phyloP scores from a whole-genome alignment of 345 rosid species.

The Populus ilicifolia region DNA sequence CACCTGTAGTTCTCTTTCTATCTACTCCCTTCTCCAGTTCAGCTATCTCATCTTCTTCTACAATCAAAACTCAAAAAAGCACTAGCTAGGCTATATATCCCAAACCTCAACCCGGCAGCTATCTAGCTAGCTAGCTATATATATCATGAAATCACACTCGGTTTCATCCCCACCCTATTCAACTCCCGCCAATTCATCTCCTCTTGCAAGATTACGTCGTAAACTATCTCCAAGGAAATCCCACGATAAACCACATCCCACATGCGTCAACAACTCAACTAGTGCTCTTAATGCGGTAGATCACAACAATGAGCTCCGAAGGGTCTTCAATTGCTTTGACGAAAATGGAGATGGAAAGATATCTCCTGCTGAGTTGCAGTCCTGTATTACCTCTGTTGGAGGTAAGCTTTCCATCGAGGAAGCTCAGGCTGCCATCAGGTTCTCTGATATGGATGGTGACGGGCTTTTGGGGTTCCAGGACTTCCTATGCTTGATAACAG shows the following conservation, averaged over 20 bases:
- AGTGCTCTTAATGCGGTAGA: too few species aligned
- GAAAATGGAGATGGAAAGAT: constrained; percentile 60
- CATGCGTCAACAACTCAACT: neutral
- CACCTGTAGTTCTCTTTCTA: neutral
- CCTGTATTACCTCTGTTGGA: constrained; percentile 44
- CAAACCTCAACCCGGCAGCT: neutral
- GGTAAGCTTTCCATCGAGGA: constrained; percentile 47
- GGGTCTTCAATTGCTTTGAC: constrained; percentile 52
- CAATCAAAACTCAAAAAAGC: neutral
- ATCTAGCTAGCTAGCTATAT: too few species aligned
- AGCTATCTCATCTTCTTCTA: neutral
- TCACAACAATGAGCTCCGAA: neutral
- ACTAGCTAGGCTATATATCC: neutral
- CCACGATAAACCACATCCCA: neutral
- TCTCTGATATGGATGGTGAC: constrained; percentile 57
- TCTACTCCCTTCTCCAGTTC: neutral
- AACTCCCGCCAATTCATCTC: neutral
- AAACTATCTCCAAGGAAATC: neutral
- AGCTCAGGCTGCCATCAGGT: constrained; percentile 45
- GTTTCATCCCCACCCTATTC: neutral
- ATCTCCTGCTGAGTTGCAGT: constrained; percentile 47
- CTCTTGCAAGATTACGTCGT: constrained; percentile 6
- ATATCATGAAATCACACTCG: neutral
- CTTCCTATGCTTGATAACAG: constrained; percentile 47
- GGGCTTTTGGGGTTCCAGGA: constrained; percentile 56